Percentiles rank a stretch among this genome's conserved stretches.
These are phyloP conservation scores for Leptodermis oblonga DNA, from an alignment of 257 asterid genomes.

Conservation along the genomic window DNA sequence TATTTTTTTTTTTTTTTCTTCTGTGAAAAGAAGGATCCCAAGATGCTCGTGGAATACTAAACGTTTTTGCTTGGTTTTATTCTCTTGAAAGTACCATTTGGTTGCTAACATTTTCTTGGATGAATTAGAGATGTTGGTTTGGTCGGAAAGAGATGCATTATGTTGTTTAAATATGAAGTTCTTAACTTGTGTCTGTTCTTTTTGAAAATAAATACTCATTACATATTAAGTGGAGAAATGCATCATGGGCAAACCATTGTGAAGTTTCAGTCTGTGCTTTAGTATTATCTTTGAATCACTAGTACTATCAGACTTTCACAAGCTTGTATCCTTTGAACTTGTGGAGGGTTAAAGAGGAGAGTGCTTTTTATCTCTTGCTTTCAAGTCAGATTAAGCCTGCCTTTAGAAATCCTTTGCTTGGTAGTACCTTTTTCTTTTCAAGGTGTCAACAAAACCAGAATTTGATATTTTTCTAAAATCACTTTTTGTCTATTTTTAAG, in stretches of 20 bases:
- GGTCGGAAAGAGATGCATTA: too few relatives aligned
- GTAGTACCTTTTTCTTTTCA: background rate
- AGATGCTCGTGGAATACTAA: background rate
- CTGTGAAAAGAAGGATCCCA: background rate
- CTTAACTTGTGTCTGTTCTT: too few relatives aligned
- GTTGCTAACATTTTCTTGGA: background rate
- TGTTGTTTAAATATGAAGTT: too few relatives aligned
- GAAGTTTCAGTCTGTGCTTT: too few relatives aligned
- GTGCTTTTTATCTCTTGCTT: background rate
- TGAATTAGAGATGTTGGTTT: too few relatives aligned
- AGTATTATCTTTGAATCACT: background rate
- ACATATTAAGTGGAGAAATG: too few relatives aligned
- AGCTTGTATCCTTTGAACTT: background rate
- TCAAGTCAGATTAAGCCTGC: background rate
- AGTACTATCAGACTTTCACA: background rate
- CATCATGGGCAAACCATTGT: too few relatives aligned
- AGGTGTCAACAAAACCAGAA: slow-evolving; percentile 3
- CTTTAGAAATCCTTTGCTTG: background rate
- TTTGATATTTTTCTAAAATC: background rate
- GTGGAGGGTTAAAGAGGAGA: background rate
- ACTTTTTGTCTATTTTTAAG: background rate
- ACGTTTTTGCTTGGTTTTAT: background rate
- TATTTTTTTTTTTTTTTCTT: background rate
- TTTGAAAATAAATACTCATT: too few relatives aligned
- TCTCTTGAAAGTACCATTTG: background rate